Conservation (phyloP, 2,329 filamentous ascomycete species). For the Botrytis deweyae region DNA sequence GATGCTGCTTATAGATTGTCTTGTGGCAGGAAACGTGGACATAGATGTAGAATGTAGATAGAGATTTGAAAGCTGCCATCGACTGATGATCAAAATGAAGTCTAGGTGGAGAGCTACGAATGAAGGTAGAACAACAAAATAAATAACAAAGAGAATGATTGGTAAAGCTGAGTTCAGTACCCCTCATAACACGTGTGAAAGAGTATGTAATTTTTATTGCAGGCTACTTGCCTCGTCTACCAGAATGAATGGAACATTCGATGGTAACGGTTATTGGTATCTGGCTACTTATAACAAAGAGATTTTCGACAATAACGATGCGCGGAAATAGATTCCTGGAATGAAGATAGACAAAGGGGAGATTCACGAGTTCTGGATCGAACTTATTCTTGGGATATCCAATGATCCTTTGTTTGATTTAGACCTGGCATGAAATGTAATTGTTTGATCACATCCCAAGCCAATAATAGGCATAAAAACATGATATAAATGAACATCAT, state of each 20-base stretch:
- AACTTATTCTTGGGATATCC: neutral
- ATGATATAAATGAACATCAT: neutral
- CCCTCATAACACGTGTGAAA: slow-evolving; percentile 2
- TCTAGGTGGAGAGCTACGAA: neutral
- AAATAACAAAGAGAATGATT: slow-evolving; percentile 5
- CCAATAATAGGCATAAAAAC: neutral
- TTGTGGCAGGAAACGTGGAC: neutral
- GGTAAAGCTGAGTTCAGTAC: neutral
- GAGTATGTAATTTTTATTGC: neutral
- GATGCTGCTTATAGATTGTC: neutral
- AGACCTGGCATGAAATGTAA: neutral
- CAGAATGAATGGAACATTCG: slow-evolving; percentile 7
- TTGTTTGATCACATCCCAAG: neutral
- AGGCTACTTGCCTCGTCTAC: neutral
- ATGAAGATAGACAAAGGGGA: neutral
- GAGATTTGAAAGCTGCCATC: neutral
- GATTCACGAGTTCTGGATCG: neutral
- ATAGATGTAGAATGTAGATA: neutral
- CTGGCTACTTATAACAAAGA: neutral
- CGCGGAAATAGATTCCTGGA: neutral
- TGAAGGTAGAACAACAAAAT: neutral
- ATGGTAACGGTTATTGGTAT: neutral
- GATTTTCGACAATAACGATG: neutral
- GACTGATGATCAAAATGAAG: neutral
- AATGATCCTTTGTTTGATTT: neutral